Conservation (phyloP, 257 asterid genomes). For the Ballota nigra region DNA sequence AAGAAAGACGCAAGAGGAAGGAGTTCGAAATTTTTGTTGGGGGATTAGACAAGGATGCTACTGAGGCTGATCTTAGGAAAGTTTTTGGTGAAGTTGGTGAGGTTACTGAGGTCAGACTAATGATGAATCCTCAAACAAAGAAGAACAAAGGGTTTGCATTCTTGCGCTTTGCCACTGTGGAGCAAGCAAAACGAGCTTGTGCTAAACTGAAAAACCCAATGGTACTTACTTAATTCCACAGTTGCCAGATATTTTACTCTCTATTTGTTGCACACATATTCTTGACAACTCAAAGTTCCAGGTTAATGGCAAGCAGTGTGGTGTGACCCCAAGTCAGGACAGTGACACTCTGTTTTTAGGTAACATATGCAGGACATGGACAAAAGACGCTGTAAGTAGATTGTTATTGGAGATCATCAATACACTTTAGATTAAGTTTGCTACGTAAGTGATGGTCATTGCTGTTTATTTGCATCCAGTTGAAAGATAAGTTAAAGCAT, state of each 20-base stretch:
- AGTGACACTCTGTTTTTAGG: conserved; percentile 96
- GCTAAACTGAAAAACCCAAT: conserved; percentile 75
- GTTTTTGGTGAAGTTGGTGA: conserved; percentile 91
- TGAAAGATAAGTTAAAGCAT: conserved; percentile 79
- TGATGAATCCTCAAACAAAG: conserved; percentile 97
- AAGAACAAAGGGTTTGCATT: conserved; percentile 98
- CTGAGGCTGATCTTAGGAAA: conserved; percentile 85
- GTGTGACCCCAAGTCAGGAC: conserved; percentile 97
- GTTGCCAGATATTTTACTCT: conserved; percentile 34
- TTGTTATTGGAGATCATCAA: conserved; percentile 27
- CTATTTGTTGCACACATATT: conserved; percentile 28
- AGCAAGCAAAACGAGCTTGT: conserved; percentile 95
- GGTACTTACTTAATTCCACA: conserved; percentile 54
- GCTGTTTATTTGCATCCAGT: conserved; percentile 64
- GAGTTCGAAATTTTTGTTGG: conserved; percentile 97
- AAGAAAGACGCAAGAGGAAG: conserved; percentile 92
- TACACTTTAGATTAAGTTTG: conserved; percentile 25
- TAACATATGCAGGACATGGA: conserved; percentile 93
- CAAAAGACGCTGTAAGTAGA: conserved; percentile 88
- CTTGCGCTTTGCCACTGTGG: conserved; percentile 90
- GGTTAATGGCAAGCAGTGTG: conserved; percentile 98
- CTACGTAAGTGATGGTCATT: conserved; percentile 34
- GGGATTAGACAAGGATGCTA: conserved; percentile 97
- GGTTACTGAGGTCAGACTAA: conserved; percentile 87
- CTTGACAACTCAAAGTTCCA: conserved; percentile 58